A percentile compares a stretch with the other conserved stretches of the same genome.
phyloP scores from a whole-genome alignment of 768 basidiomycete genomes.

The Paxillus ammoniavirescens region DNA sequence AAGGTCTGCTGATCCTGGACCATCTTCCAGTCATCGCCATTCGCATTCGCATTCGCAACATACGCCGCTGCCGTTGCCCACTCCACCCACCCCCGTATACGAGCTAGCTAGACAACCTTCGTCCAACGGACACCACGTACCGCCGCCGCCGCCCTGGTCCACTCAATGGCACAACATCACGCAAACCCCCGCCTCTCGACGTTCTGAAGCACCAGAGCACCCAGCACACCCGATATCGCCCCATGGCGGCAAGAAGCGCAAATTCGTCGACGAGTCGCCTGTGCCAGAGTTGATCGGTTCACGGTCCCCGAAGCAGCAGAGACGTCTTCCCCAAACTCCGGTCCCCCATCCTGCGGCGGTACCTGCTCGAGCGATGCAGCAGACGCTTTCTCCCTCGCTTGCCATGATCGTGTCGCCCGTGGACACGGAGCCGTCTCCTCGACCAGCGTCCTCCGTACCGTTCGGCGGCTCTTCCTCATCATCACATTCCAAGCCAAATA shows the following conservation, averaged over 20 bases:
- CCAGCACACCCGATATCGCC: conserved; percentile 21
- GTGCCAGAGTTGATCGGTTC: conserved; percentile 12
- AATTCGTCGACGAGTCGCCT: conserved; percentile 34
- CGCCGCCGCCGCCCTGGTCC: conserved; percentile 35
- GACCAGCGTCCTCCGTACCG: conserved; percentile 27
- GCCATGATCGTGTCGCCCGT: conserved; percentile 36
- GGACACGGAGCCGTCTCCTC: conserved; percentile 32
- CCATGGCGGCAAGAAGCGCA: conserved; percentile 33
- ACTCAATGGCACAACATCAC: conserved; percentile 29
- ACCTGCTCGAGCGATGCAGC: conserved; percentile 32
- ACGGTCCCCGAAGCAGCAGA: conserved; percentile 33
- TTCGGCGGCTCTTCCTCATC: conserved; percentile 16
- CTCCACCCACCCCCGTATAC: conserved; percentile 34
- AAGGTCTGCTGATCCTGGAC: conserved; percentile 26
- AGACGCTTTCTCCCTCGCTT: conserved; percentile 33
- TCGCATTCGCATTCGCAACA: conserved; percentile 29
- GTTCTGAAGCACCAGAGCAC: conserved; percentile 27
- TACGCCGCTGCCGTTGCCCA: conserved; percentile 30
- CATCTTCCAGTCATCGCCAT: conserved; percentile 29
- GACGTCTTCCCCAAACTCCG: conserved; percentile 34
- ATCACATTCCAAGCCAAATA: conserved; percentile 19
- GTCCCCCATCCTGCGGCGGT: conserved; percentile 24
- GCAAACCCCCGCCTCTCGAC: conserved; percentile 14
- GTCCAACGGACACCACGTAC: conserved; percentile 33
- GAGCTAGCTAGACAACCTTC: conserved; percentile 30